Evolutionary conservation across 768 basidiomycete genomes (phyloP).

Genomic region (Cytidiella melzeri): DNA sequence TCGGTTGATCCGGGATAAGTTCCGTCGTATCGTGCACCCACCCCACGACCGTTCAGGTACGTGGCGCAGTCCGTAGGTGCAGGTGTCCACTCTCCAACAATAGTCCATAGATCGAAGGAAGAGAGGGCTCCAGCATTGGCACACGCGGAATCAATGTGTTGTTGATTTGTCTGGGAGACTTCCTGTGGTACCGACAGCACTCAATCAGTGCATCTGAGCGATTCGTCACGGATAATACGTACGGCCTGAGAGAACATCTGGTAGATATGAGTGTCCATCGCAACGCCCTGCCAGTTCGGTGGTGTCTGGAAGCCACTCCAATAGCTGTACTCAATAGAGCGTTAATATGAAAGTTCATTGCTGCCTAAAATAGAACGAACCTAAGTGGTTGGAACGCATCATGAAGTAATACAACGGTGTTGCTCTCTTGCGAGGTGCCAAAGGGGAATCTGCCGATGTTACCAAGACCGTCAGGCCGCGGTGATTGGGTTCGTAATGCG

Average conservation of each 20-base stretch:
- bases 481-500: neutral
- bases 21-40: slow-evolving; percentile 59
- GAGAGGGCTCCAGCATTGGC: slow-evolving; percentile 37
- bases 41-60: slow-evolving; percentile 79
- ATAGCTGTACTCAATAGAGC: slow-evolving; percentile 30
- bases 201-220: neutral
- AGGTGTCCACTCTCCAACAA: slow-evolving; percentile 87
- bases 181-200: slow-evolving; percentile 36
- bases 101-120: slow-evolving; percentile 62
- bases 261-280: slow-evolving; percentile 77
- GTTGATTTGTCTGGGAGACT: slow-evolving; percentile 37
- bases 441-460: slow-evolving; percentile 33
- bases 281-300: slow-evolving; percentile 56
- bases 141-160: slow-evolving; percentile 64
- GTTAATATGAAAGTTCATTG: neutral
- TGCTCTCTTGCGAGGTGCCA: slow-evolving; percentile 38
- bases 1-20: slow-evolving; percentile 53
- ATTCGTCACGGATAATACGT: slow-evolving; percentile 19
- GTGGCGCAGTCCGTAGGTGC: slow-evolving; percentile 73
- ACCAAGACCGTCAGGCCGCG: slow-evolving; percentile 7
- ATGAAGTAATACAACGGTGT: slow-evolving; percentile 62
- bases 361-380: slow-evolving; percentile 8
- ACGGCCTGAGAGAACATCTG: slow-evolving; percentile 64
- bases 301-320: slow-evolving; percentile 59
- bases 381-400: slow-evolving; percentile 73